These are phyloP conservation scores for Clitocybe nebularis DNA, from an alignment of 1,284 basidiomycete genomes.

Conservation along the genomic window DNA sequence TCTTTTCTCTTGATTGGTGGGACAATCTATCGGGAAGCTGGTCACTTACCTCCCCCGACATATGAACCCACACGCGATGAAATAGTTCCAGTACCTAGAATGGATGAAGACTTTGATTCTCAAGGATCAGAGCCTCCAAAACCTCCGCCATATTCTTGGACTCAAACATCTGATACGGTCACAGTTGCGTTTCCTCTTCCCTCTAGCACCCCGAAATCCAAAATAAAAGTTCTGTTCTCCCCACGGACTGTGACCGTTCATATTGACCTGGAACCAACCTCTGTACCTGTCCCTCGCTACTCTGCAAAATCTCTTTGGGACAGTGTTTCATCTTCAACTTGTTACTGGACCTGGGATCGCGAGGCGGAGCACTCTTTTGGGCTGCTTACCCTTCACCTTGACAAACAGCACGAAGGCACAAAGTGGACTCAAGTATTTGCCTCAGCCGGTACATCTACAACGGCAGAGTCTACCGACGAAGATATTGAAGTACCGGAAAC, in stretches of 20 bases:
- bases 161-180: slow-evolving; percentile 78
- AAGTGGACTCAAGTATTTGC: slow-evolving; percentile 86
- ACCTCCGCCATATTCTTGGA: slow-evolving; percentile 87
- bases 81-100: slow-evolving; percentile 61
- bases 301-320: slow-evolving; percentile 72
- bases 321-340: slow-evolving; percentile 61
- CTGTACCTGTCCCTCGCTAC: slow-evolving; percentile 55
- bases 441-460: slow-evolving; percentile 29
- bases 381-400: slow-evolving; percentile 77
- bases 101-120: slow-evolving; percentile 49
- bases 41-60: slow-evolving; percentile 25
- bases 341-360: slow-evolving; percentile 87
- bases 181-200: slow-evolving; percentile 83
- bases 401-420: slow-evolving; percentile 76
- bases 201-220: slow-evolving; percentile 55
- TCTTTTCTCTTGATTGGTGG: slow-evolving; percentile 58
- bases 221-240: slow-evolving; percentile 68
- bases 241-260: slow-evolving; percentile 63
- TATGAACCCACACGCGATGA: slow-evolving; percentile 64
- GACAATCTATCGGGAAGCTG: slow-evolving; percentile 44
- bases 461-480: slow-evolving; percentile 29
- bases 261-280: slow-evolving; percentile 38
- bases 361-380: slow-evolving; percentile 64
- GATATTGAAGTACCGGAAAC: slow-evolving; percentile 85
- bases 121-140: slow-evolving; percentile 27